Evolutionary conservation across 2,329 filamentous ascomycete genomes (phyloP), one percentile per base, ranked within the genome.

Genomic region (Neurospora sp.): DNA sequence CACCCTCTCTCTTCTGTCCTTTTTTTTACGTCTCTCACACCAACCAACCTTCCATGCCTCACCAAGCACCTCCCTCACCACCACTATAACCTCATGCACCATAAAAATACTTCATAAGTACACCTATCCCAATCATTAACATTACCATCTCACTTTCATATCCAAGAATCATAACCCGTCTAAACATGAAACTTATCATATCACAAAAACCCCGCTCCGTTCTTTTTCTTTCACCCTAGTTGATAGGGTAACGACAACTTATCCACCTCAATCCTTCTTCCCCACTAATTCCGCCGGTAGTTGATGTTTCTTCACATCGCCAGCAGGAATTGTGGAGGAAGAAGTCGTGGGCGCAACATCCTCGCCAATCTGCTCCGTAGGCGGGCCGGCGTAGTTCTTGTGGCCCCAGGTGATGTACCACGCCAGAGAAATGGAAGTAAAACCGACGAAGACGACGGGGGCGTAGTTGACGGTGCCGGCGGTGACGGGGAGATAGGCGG

Each of bases 381-480:
- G 87, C 1, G 88, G 89, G 17, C 89, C 89, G 66, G 83, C 82
- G 79, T 91, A 91, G 79, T 92, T 87, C 80, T 88, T 86, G 79
- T 87, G 85, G 40, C 90, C 90, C 89, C 89, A 91, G 68, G 84
- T 83, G 74, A 87, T 81, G 81, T 93, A 93, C 90, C 90, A 93
- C 8, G 81, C 78, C 10, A 82, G 84, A 1, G 90, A 87, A 70
- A 92, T 84, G 46, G 82, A 67, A 69, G 86, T 84, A 72, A 91
- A 90, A 5, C 83, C 89, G 36, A 90, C 85, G 74, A 93, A 92
- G n/a, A 93, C 90, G 40, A 89, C 90, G 15, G 88, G 88, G 1
- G 90, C 90, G 78, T 92, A 93, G 83, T 93, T 93, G 83, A 92
- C 90, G 46, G 82, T 84, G 19, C 80, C 77, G 6, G 84, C 79